Evolutionary conservation across 148 eudicot genomes (phyloP), one percentile per base, ranked within the genome.

Genomic region (Silene conica): DNA sequence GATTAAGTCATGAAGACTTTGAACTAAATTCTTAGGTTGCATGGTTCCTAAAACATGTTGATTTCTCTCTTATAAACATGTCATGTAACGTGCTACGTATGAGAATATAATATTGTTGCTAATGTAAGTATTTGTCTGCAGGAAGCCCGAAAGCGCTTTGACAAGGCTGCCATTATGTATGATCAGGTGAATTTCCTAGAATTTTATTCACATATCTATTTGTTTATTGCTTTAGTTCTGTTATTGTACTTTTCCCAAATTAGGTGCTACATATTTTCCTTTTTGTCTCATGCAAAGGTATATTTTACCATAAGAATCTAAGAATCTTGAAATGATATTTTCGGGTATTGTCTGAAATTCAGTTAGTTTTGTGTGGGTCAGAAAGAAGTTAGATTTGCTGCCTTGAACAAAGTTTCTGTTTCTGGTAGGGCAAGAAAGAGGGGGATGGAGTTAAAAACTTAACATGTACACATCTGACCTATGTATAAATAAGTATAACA

Each of bases 131-230:
- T 46, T 63, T 75, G 13, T 69, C 25, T 52, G 80, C 91, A 93
- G 98, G 98, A 93, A 85, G 92, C 98, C 73, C 86, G 96, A 72
- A 93, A 88, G 80, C 92, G 97, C 63, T 91, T 91, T 87, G 98
- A 93, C 85, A 93, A 93, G 83, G 95, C 95, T 46, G 85, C 84
- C 77, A 73, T 78, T 68, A 74, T 77, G 69, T 91, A 91, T 74
- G 95, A 91, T 65, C 98, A 93, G 92, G 98, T 85, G 70, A 74
- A 72, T 77, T 54, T 57, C 18, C 71, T 66, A 11, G 18, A 43
- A 67, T 57, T 65, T 38, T 23, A 8, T 13, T 13, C 55, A 50
- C 55, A 12, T 50, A 43, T 19, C 43, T 67, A 5, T 43, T 38
- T 38, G 43, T 38, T 38, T 6, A 38, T 43, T 65, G 38, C 21